Percentiles rank a stretch among this genome's conserved stretches.
Conservation (phyloP, 1,284 basidiomycete genomes). For the Agaricales sp. region DNA sequence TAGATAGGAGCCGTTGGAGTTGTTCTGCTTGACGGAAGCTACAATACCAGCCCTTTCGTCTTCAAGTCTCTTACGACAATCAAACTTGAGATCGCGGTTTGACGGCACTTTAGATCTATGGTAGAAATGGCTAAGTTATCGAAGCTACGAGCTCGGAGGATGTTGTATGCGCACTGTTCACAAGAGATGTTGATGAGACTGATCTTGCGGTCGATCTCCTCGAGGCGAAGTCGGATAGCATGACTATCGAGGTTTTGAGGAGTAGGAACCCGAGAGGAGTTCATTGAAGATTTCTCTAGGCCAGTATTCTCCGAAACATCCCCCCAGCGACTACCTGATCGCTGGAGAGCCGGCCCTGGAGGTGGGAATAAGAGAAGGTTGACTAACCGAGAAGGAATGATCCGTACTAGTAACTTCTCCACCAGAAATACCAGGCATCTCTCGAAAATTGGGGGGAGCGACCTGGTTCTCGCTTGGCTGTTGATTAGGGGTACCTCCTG, state of each 20-base stretch:
- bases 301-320: slow-evolving; percentile 75
- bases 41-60: slow-evolving; percentile 92
- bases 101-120: background rate
- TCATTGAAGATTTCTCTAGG: background rate
- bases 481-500: background rate
- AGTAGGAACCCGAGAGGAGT: background rate
- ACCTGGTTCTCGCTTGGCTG: background rate
- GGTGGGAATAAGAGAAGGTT: too few species aligned
- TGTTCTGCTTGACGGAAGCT: slow-evolving; percentile 93
- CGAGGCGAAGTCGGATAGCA: slow-evolving; percentile 86
- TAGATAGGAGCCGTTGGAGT: slow-evolving; percentile 91
- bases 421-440: too few species aligned
- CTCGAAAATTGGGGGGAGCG: background rate
- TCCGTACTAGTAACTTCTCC: too few species aligned
- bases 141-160: background rate
- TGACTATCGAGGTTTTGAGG: slow-evolving; percentile 77
- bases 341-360: too few species aligned
- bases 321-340: slow-evolving; percentile 79
- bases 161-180: slow-evolving; percentile 1
- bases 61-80: slow-evolving; percentile 96
- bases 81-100: slow-evolving; percentile 27
- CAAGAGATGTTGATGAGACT: slow-evolving; percentile 74
- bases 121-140: background rate
- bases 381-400: too few species aligned
- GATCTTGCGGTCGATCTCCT: slow-evolving; percentile 95